Evolutionary conservation across 441 rosid genomes (phyloP).

Genomic region (Croton laevigatus): DNA sequence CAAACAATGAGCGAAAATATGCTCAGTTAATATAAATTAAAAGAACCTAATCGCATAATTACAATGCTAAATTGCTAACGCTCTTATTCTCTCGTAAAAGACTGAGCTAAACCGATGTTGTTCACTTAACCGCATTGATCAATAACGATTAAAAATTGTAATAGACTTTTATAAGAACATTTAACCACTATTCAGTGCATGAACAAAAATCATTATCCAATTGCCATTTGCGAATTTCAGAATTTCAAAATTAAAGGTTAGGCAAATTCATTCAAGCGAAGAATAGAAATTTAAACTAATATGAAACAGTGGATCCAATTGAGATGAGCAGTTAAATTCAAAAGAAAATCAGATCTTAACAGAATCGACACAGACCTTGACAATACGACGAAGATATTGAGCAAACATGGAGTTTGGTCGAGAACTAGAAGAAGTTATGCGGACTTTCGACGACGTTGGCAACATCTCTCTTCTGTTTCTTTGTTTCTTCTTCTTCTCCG

Average conservation of each 20-base stretch:
- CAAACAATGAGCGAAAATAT: slow-evolving; percentile 15
- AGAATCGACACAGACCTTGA: slow-evolving; percentile 58
- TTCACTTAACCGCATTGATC: neutral
- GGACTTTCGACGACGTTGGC: slow-evolving; percentile 77
- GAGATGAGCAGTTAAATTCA: slow-evolving; percentile 7
- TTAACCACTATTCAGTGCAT: neutral
- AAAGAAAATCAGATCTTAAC: slow-evolving; percentile 19
- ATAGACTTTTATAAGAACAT: neutral
- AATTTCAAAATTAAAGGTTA: neutral
- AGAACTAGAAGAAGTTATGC: slow-evolving; percentile 67
- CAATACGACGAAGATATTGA: slow-evolving; percentile 86
- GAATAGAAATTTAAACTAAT: neutral
- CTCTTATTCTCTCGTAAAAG: neutral
- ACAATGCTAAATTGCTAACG: neutral
- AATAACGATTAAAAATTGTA: neutral
- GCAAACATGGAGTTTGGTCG: slow-evolving; percentile 62
- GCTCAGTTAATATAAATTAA: neutral
- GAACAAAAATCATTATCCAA: neutral
- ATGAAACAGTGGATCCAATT: slow-evolving; percentile 14
- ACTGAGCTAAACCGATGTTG: neutral
- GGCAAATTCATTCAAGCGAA: neutral
- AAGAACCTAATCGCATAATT: neutral
- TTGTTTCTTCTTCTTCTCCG: slow-evolving; percentile 15
- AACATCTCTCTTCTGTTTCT: slow-evolving; percentile 47
- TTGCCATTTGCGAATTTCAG: neutral